Evolutionary conservation across 805 yeast genomes (phyloP), one percentile per base, ranked within the genome.

Genomic region (Barnettozyma vustinii): DNA sequence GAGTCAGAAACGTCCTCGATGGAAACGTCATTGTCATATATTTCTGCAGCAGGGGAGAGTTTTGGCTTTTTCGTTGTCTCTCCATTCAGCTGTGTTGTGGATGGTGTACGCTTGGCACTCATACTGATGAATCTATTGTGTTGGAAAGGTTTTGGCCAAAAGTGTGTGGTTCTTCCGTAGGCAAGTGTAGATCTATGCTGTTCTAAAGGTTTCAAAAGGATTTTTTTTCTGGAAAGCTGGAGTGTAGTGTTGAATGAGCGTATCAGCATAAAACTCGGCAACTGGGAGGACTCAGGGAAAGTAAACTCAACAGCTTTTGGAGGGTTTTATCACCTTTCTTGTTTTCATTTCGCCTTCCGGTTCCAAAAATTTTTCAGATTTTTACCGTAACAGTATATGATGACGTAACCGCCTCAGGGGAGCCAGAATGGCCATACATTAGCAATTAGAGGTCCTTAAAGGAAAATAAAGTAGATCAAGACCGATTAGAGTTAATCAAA

Each of bases 11-110:
- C 42, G 15, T 44, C 47, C 19, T 48, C 45, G 16, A 48, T 40
- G 16, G 47, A 48, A 23, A 48, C 32, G 18, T 48, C 51, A 5
- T 25, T 42, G 37, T 48, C 51, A 12, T 9, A 21, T 16, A 37
- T 20, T 6, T 20, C 26, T 15, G 5, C 21, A 13, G 18, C 41
- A 21, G 25, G 9, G 18, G 41, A 15, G 8, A 40, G 13, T 27
- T 40, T 40, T 6, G 19, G 33, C 30, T 26, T 40, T 26, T 40
- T 40, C 21, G 43, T 8, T 12, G 42, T 8, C 6, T 20, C 27
- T 12, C 42, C 42, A 15, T 23, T 23, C 7, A 39, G 42, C 12
- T 39, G 16, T 21, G 35, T 15, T 12, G 25, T 20, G 5, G 41
- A 26, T 12, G 43, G 33, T 12, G 33, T 27, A 27, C 43, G 43